Conservation (phyloP, 495 filamentous ascomycete genomes). For the Rostrohypoxylon terebratum region DNA sequence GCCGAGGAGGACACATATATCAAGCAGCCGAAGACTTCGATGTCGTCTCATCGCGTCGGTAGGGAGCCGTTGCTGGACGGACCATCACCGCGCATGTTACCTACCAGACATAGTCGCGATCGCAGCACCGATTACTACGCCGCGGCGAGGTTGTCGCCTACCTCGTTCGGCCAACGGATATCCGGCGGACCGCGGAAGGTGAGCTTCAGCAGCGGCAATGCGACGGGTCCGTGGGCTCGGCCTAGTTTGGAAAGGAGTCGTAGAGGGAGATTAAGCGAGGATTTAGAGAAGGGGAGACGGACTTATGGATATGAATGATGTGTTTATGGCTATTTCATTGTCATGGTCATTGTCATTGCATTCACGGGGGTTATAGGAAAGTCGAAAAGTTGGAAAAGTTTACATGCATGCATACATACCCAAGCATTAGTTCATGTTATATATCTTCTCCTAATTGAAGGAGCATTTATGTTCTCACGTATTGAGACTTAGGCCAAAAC, state of each 20-base stretch:
- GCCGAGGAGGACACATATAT: slow-evolving; percentile 8
- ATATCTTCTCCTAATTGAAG: not conserved
- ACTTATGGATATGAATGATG: slow-evolving; percentile 6
- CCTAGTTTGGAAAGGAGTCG: slow-evolving; percentile 38
- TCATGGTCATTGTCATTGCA: not conserved
- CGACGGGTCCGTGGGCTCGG: slow-evolving; percentile 32
- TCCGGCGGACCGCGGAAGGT: slow-evolving; percentile 27
- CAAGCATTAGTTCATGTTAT: not conserved
- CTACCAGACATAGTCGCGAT: slow-evolving; percentile 31
- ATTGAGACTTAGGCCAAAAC: too few relatives aligned
- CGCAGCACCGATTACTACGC: slow-evolving; percentile 38
- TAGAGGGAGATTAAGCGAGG: slow-evolving; percentile 32
- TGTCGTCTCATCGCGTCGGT: slow-evolving; percentile 31
- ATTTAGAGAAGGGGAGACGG: slow-evolving; percentile 44
- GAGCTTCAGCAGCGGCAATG: slow-evolving; percentile 38
- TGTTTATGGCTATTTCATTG: not conserved
- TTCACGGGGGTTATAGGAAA: not conserved
- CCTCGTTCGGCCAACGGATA: slow-evolving; percentile 17
- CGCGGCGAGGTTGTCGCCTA: slow-evolving; percentile 32
- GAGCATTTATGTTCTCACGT: not conserved
- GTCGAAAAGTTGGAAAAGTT: slow-evolving; percentile 6
- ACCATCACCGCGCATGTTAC: not conserved
- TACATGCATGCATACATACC: slow-evolving; percentile 6
- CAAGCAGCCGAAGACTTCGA: slow-evolving; percentile 31
- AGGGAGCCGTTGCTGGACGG: slow-evolving; percentile 12